Evolutionary conservation across 2,329 filamentous ascomycete species (phyloP).

Genomic region (Calonectria pseudoreteaudii): DNA sequence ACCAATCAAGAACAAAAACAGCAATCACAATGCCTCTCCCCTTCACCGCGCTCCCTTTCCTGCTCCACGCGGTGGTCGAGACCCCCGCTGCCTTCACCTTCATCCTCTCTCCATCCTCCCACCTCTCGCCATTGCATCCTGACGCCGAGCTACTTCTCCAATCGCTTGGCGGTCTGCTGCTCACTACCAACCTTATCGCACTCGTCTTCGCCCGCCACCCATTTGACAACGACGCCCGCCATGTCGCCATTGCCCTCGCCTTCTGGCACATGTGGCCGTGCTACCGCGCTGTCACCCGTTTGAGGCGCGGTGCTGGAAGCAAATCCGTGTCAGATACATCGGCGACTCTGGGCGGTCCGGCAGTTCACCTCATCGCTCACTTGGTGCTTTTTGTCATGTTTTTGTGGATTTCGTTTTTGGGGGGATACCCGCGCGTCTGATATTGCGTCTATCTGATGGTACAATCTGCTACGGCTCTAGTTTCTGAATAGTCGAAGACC

Average conservation of each 20-base stretch:
- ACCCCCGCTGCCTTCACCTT: slow-evolving; percentile 60
- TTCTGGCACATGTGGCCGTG: slow-evolving; percentile 63
- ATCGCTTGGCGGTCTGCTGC: slow-evolving; percentile 61
- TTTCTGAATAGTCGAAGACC: slow-evolving; percentile 66
- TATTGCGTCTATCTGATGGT: slow-evolving; percentile 15
- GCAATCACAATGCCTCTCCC: slow-evolving; percentile 20
- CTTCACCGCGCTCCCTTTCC: slow-evolving; percentile 47
- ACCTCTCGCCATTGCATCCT: slow-evolving; percentile 55
- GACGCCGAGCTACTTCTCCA: slow-evolving; percentile 57
- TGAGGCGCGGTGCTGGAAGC: slow-evolving; percentile 43
- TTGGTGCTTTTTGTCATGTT: slow-evolving; percentile 52
- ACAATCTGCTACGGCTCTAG: slow-evolving; percentile 37
- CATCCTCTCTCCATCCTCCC: slow-evolving; percentile 54
- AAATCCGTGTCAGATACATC: slow-evolving; percentile 15
- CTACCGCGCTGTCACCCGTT: slow-evolving; percentile 52
- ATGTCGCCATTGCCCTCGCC: slow-evolving; percentile 55
- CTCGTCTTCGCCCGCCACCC: slow-evolving; percentile 49
- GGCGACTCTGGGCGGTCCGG: slow-evolving; percentile 58
- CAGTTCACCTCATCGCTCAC: slow-evolving; percentile 59
- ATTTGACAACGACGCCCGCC: slow-evolving; percentile 46
- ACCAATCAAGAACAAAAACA: background rate
- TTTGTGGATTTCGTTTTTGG: slow-evolving; percentile 32
- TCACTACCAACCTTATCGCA: slow-evolving; percentile 58
- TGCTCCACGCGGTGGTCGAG: slow-evolving; percentile 53
- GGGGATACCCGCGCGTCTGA: slow-evolving; percentile 24